phyloP scores from a whole-genome alignment of 768 basidiomycete genomes.

The Candolleomyces eurysporus region DNA sequence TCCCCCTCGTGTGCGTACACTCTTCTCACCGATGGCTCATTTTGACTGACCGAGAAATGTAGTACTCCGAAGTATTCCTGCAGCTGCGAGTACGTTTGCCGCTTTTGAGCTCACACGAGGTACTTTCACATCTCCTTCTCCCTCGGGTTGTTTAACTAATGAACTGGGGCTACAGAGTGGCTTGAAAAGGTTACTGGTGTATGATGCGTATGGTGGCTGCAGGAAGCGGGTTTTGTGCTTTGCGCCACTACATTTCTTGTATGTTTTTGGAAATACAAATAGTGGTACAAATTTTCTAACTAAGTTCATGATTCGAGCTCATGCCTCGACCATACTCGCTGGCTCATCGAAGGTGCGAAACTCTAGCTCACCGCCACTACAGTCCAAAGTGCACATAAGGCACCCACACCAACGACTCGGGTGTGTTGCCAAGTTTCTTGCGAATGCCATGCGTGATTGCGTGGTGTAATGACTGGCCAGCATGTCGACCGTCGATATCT shows the following conservation, averaged over 20 bases:
- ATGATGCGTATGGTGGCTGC: too few species aligned
- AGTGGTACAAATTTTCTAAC: too few species aligned
- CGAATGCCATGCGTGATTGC: neutral
- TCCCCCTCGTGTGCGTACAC: constrained; percentile 67
- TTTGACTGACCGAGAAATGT: neutral
- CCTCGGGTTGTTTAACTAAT: neutral
- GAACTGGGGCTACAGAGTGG: neutral
- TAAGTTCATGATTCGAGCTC: too few species aligned
- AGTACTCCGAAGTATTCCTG: constrained; percentile 84
- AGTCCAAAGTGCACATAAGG: constrained; percentile 11
- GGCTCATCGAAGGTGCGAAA: too few species aligned
- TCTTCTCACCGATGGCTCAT: neutral
- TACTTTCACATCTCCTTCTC: constrained; percentile 17
- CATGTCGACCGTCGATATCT: neutral
- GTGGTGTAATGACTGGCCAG: constrained; percentile 8
- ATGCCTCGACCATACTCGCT: too few species aligned
- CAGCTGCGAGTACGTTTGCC: constrained; percentile 87
- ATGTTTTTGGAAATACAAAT: too few species aligned
- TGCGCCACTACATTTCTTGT: too few species aligned
- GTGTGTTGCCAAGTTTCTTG: neutral
- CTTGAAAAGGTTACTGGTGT: neutral
- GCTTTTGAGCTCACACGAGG: constrained; percentile 84
- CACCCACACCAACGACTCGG: neutral
- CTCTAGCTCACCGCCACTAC: too few species aligned
- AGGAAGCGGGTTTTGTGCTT: too few species aligned